These are phyloP conservation scores for Lentithecium fluviatile DNA, from an alignment of 495 filamentous ascomycete species.

Conservation along the genomic window DNA sequence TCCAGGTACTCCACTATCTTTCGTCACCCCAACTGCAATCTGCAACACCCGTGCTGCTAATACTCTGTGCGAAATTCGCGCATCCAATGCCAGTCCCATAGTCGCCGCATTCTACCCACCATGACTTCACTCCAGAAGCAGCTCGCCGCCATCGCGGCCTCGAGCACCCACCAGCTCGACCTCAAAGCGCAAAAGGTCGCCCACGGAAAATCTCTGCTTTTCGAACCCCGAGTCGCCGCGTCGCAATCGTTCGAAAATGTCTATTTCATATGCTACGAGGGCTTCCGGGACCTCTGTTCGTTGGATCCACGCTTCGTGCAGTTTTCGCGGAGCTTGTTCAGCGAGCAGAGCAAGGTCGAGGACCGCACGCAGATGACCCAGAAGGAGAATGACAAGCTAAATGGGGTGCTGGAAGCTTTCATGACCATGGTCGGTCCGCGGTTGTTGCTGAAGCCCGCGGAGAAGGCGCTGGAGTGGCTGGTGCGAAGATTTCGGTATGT, in stretches of 20 bases:
- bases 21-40: too few relatives aligned
- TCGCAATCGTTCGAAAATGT: conserved; percentile 85
- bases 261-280: conserved; percentile 80
- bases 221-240: conserved; percentile 74
- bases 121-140: conserved; percentile 45
- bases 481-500: conserved; percentile 83
- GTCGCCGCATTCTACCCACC: not conserved
- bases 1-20: not conserved
- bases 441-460: conserved; percentile 75
- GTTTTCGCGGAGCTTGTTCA: conserved; percentile 76
- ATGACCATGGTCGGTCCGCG: conserved; percentile 72
- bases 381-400: conserved; percentile 75
- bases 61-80: not conserved
- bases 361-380: conserved; percentile 82
- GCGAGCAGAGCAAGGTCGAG: conserved; percentile 81
- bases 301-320: conserved; percentile 72
- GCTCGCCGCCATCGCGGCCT: conserved; percentile 43
- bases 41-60: too few relatives aligned
- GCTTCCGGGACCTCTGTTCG: conserved; percentile 83
- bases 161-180: conserved; percentile 59
- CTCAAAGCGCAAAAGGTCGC: conserved; percentile 83
- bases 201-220: conserved; percentile 90
- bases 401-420: conserved; percentile 75
- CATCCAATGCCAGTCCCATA: not conserved
- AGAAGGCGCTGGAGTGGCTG: conserved; percentile 93